Conservation (phyloP, 2,329 filamentous ascomycete species). For the Ampelomyces quisqualis region DNA sequence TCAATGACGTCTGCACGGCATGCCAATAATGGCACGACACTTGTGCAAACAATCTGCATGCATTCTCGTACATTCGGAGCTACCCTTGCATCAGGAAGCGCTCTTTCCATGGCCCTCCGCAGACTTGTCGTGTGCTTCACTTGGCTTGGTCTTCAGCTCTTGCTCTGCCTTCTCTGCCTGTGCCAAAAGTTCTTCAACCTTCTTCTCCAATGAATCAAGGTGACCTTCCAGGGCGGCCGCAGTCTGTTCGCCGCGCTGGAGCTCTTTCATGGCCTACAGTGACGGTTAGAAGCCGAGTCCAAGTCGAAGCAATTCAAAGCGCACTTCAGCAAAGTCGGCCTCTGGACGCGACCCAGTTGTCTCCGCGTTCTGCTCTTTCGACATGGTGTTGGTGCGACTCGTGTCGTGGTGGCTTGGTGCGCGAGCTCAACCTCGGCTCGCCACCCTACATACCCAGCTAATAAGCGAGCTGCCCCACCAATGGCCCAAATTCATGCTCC, state of each 20-base stretch:
- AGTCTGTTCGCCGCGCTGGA: slow-evolving; percentile 57
- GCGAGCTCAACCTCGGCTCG: no score
- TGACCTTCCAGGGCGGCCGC: slow-evolving; percentile 58
- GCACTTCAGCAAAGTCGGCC: slow-evolving; percentile 41
- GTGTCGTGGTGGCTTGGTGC: slow-evolving; percentile 14
- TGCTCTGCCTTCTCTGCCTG: slow-evolving; percentile 48
- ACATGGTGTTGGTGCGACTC: slow-evolving; percentile 26
- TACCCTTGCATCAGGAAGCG: slow-evolving; percentile 10
- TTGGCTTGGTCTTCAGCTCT: slow-evolving; percentile 24
- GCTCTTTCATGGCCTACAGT: slow-evolving; percentile 52
- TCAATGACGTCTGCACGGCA: no score
- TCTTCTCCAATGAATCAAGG: slow-evolving; percentile 55
- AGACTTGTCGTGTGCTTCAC: slow-evolving; percentile 16
- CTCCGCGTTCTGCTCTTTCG: slow-evolving; percentile 34
- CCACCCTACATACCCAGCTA: no score
- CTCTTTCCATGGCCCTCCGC: slow-evolving; percentile 16
- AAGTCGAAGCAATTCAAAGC: background rate
- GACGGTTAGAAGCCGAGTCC: slow-evolving; percentile 12
- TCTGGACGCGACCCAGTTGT: slow-evolving; percentile 23
- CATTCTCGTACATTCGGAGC: no score
- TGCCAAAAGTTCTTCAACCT: slow-evolving; percentile 56
- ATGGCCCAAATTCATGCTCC: no score
- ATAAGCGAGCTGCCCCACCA: no score
- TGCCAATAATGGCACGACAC: no score
- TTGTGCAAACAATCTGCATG: no score